Evolutionary conservation across 1,284 basidiomycete genomes (phyloP).

Genomic region (Termitomyces sp.): DNA sequence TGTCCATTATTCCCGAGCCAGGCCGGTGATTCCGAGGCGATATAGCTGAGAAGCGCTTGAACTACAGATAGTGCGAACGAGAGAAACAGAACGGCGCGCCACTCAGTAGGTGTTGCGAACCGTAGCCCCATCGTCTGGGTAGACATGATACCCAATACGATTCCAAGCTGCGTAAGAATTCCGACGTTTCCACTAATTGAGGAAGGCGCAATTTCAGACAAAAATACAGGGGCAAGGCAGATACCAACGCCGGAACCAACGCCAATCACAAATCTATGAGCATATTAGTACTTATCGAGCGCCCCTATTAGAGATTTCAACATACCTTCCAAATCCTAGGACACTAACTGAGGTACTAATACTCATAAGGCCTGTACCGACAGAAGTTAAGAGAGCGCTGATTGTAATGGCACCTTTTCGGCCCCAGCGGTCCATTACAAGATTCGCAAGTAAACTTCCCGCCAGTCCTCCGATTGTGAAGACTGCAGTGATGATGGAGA

Average conservation of each 20-base stretch:
- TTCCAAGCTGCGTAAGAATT: constrained; percentile 83
- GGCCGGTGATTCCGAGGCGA: constrained; percentile 63
- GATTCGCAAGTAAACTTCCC: constrained; percentile 70
- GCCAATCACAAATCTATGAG: constrained; percentile 67
- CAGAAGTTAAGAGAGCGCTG: constrained; percentile 53
- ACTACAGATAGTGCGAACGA: constrained; percentile 55
- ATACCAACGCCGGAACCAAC: constrained; percentile 79
- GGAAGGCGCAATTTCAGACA: constrained; percentile 77
- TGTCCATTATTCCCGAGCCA: constrained; percentile 55
- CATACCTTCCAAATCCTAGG: constrained; percentile 66
- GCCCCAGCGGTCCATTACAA: constrained; percentile 66
- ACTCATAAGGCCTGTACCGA: constrained; percentile 64
- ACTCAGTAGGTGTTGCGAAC: constrained; percentile 58
- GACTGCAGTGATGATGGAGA: constrained; percentile 77
- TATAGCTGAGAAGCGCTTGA: constrained; percentile 52
- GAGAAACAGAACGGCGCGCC: constrained; percentile 71
- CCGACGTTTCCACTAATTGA: constrained; percentile 72
- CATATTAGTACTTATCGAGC: background rate
- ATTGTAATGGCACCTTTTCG: constrained; percentile 58
- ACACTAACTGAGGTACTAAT: constrained; percentile 52
- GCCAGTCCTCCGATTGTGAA: constrained; percentile 87
- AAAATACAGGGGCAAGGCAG: constrained; percentile 82
- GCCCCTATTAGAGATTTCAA: background rate
- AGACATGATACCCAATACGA: constrained; percentile 79
- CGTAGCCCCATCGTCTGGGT: constrained; percentile 67